phyloP scores from a whole-genome alignment of 441 rosid species.

The Pelargonium cotyledonis region DNA sequence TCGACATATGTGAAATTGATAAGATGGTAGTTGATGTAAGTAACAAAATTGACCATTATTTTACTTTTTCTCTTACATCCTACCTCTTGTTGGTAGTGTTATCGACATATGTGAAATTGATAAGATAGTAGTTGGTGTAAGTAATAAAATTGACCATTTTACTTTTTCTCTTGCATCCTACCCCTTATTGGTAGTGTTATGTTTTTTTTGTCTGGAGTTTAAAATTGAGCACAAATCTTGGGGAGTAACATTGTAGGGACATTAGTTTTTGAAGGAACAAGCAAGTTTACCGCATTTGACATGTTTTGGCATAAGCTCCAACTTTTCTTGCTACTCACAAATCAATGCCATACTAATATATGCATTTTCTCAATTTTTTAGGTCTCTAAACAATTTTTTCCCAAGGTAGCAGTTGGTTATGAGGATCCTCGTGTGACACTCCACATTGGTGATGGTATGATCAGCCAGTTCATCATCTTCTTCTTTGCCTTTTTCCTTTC shows the following conservation, averaged over 20 bases:
- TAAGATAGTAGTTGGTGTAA: conserved; percentile 89
- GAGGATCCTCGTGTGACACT: conserved; percentile 84
- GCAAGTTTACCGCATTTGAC: neutral
- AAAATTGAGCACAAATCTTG: neutral
- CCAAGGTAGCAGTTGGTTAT: conserved; percentile 67
- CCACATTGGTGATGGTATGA: conserved; percentile 77
- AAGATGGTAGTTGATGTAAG: conserved; percentile 94
- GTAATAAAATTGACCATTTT: conserved; percentile 19
- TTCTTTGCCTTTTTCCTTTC: neutral
- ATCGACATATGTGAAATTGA: conserved; percentile 85
- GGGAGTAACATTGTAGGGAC: neutral
- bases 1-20: conserved; percentile 91
- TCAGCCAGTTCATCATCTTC: conserved; percentile 2
- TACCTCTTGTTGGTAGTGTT: neutral
- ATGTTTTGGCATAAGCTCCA: neutral
- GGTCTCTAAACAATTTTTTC: conserved; percentile 83
- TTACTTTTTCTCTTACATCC: neutral
- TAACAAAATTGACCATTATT: conserved; percentile 10
- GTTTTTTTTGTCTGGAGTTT: neutral
- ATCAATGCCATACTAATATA: too few relatives aligned
- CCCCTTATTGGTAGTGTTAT: neutral
- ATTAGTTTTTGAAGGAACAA: neutral
- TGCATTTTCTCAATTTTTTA: conserved; percentile 18
- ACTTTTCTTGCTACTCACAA: neutral
- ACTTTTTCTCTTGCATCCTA: conserved; percentile 1